A percentile compares a stretch with the other conserved stretches of the same genome.
Evolutionary conservation across 306 rosid genomes (phyloP).

Genomic region (Vicia faba): DNA sequence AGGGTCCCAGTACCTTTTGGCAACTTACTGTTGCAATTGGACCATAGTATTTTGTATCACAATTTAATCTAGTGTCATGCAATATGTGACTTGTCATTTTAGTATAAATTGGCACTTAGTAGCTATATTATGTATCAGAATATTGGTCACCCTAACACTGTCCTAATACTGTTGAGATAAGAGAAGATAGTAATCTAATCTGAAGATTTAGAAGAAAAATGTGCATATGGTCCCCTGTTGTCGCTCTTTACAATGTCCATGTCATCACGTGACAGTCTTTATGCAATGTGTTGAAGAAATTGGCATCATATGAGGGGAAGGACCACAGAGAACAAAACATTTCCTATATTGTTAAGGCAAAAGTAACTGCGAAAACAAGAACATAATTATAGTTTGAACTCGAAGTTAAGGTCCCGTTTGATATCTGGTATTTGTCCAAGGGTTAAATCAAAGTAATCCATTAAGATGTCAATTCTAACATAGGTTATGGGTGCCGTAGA

Average conservation of each 20-base stretch:
- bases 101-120: conserved; percentile 8
- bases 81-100: conserved; percentile 21
- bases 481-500: too few relatives aligned
- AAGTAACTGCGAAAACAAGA: background rate
- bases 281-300: background rate
- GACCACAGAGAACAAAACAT: conserved; percentile 29
- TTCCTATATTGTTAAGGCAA: conserved; percentile 26
- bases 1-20: conserved; percentile 24
- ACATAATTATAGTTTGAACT: conserved; percentile 4
- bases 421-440: conserved; percentile 1
- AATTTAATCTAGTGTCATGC: background rate
- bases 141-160: conserved; percentile 12
- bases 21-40: conserved; percentile 19
- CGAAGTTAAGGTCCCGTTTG: conserved; percentile 20
- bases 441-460: too few relatives aligned
- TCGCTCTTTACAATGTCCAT: conserved; percentile 17
- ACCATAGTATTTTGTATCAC: background rate
- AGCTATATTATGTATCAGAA: background rate
- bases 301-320: conserved; percentile 23
- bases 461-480: too few relatives aligned
- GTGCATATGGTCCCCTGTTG: conserved; percentile 27
- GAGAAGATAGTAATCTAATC: background rate
- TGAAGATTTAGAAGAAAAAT: conserved; percentile 4
- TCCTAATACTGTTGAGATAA: background rate
- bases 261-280: conserved; percentile 39